These are phyloP conservation scores for Pseudogymnoascus sp. DNA, from an alignment of 2,329 filamentous ascomycete genomes.

Conservation along the genomic window DNA sequence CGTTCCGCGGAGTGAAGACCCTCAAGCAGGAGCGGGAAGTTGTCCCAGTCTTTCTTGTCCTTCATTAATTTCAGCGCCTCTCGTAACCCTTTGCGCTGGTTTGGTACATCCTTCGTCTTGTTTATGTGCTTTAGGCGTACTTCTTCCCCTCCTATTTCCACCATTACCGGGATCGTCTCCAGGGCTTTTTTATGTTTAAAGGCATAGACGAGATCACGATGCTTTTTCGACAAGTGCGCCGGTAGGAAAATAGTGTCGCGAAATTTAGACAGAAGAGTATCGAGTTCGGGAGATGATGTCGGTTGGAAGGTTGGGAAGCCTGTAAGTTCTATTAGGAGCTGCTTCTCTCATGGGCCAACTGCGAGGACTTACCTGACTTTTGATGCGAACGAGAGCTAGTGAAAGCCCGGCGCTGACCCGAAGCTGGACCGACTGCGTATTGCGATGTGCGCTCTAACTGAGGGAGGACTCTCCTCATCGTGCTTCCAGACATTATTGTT, in stretches of 20 bases:
- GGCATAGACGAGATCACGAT: constrained; percentile 48
- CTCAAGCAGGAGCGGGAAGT: constrained; percentile 26
- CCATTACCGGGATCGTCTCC: constrained; percentile 47
- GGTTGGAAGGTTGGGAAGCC: constrained; percentile 36
- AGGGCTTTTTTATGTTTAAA: constrained; percentile 41
- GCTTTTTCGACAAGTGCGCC: constrained; percentile 45
- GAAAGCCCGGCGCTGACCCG: constrained; percentile 21
- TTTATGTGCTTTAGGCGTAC: constrained; percentile 26
- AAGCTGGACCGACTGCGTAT: background rate
- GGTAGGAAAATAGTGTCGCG: constrained; percentile 56
- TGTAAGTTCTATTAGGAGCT: constrained; percentile 1
- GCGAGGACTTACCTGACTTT: constrained; percentile 21
- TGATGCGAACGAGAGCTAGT: constrained; percentile 22
- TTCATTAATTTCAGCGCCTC: constrained; percentile 25
- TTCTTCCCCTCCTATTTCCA: constrained; percentile 50
- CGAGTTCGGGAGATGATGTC: constrained; percentile 47
- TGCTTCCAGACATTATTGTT: constrained; percentile 7
- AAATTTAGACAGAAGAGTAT: constrained; percentile 44
- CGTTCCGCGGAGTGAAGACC: constrained; percentile 20
- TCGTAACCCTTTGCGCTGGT: constrained; percentile 10
- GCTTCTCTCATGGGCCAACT: too few species aligned
- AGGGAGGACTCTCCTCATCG: constrained; percentile 1
- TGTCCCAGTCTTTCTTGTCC: constrained; percentile 28
- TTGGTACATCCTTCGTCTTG: constrained; percentile 19
- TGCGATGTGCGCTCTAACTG: background rate